Conservation (phyloP, 2,329 filamentous ascomycete genomes). For the Calonectria pteridis region DNA sequence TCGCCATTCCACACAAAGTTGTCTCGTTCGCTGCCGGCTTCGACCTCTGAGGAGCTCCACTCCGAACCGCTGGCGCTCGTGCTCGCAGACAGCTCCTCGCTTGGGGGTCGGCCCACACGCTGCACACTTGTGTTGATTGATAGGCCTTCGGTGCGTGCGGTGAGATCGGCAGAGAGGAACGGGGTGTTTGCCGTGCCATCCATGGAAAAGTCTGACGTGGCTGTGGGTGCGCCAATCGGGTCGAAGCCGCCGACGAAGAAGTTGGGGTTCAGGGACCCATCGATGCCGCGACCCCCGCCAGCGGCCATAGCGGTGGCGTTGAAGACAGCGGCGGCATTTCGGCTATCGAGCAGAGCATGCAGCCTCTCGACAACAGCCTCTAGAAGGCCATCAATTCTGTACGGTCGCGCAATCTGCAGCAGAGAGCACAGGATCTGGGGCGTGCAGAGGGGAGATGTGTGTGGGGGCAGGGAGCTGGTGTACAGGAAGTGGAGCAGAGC, state of each 20-base stretch:
- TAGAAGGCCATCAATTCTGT: constrained; percentile 90
- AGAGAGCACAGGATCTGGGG: constrained; percentile 97
- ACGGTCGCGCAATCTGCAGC: constrained; percentile 91
- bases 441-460: constrained; percentile 83
- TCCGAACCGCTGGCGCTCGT: constrained; percentile 67
- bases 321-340: constrained; percentile 96
- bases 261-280: constrained; percentile 74
- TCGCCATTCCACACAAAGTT: constrained; percentile 80
- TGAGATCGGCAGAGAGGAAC: constrained; percentile 45
- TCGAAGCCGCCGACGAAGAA: constrained; percentile 68
- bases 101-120: constrained; percentile 53
- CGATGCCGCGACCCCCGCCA: constrained; percentile 87
- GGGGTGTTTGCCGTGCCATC: constrained; percentile 47
- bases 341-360: constrained; percentile 88
- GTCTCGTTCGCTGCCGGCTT: constrained; percentile 60
- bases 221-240: constrained; percentile 51
- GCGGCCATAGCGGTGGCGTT: constrained; percentile 99
- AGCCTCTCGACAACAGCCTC: constrained; percentile 94
- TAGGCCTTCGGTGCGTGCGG: constrained; percentile 54
- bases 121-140: constrained; percentile 63
- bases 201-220: constrained; percentile 51
- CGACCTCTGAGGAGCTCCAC: constrained; percentile 68
- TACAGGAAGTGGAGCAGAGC: constrained; percentile 94
- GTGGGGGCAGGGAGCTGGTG: constrained; percentile 86
- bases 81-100: constrained; percentile 63